Base-by-base conservation (phyloP, 1,139 yeast genomes). In the Protomyces gravidus region DNA sequence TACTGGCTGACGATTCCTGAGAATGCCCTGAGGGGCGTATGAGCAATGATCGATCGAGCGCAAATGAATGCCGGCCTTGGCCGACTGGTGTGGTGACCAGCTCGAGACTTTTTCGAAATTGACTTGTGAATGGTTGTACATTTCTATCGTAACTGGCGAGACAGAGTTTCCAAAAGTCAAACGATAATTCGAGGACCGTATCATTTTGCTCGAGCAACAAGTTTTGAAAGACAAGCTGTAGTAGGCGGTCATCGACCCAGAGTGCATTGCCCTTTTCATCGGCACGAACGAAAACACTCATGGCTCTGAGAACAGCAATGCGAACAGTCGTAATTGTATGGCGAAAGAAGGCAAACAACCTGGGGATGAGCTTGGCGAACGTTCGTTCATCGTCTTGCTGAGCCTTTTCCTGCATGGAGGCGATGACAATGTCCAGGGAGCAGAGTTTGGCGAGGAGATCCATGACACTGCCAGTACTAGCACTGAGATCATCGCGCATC, bases 401-500 rank as follows among this genome's bases (percentile, higher is more conserved):
- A 0, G 92, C 86, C 65, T 83, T 83, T 32, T 76, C 75, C 65
- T 85, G 76, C 78, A 92, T 81, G 27, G 85, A 80, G 28, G 80
- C 83, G 50, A 90, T 76, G 3, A 90, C 96, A 68, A 84, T 83
- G 5, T 83, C 81, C 71, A 85, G 92, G 2, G 89, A 81, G 72
- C 97, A 92, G 56, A 92, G 76, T 68, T 86, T 89, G 1, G 97
- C 94, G 63, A 92, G 77, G 45, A 92, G 75, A 71, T 92, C 97
- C 97, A 92, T 92, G 1, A 92, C 95, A 2, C 95, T 87, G 46
- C 97, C 97, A 57, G 92, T 90, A 15, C 96, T 86, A 0, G 97
- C 96, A 21, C 95, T 86, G 57, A 92, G 77, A 70, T 92, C 98
- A 70, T 92, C 98, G 66, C 87, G 83, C 63, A 90, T 76, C 67